Conservation (phyloP, 2,329 filamentous ascomycete species). For the Talaromyces sp. region DNA sequence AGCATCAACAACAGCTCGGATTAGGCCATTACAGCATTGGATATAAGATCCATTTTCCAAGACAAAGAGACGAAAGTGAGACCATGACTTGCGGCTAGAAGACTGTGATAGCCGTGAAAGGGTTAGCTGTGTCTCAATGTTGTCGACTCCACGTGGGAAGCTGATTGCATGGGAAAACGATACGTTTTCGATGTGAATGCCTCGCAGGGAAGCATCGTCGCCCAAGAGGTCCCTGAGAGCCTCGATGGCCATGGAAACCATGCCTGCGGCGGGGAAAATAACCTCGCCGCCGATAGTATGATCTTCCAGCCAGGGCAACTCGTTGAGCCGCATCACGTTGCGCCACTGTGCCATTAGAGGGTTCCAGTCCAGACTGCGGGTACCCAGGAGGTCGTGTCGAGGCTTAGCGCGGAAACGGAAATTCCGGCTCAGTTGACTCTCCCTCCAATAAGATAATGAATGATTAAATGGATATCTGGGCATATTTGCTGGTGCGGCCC, state of each 20-base stretch:
- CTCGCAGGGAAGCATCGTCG: background rate
- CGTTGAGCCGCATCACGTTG: conserved; percentile 24
- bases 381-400: conserved; percentile 14
- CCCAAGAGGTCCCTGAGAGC: conserved; percentile 10
- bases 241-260: conserved; percentile 26
- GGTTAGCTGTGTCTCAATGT: background rate
- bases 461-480: conserved; percentile 22
- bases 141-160: background rate
- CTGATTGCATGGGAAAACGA: background rate
- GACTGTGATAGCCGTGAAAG: background rate
- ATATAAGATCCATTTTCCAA: background rate
- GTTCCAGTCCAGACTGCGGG: conserved; percentile 18
- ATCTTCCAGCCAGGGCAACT: conserved; percentile 31
- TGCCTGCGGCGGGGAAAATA: conserved; percentile 28
- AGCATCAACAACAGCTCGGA: background rate
- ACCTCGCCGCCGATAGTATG: conserved; percentile 30
- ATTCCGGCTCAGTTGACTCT: conserved; percentile 16
- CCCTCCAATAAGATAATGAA: conserved; percentile 11
- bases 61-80: background rate
- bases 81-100: background rate
- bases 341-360: conserved; percentile 24
- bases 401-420: background rate
- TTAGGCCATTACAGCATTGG: background rate
- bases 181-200: background rate
- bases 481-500: background rate